Percentiles rank a stretch among this genome's conserved stretches.
Conservation (phyloP, 345 rosid species). For the Xanthoceras sorbifolium region DNA sequence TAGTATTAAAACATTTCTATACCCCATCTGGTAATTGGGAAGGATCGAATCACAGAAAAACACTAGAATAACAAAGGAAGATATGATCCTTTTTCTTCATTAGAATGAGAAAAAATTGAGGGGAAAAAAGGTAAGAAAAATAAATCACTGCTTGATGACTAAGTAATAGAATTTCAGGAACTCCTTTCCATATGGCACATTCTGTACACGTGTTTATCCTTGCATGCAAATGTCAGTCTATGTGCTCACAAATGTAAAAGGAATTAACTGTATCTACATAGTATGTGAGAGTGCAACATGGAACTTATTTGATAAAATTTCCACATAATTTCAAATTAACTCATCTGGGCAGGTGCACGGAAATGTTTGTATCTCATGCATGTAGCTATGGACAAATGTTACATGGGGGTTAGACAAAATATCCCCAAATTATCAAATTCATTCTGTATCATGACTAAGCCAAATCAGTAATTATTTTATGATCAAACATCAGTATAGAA, state of each 20-base stretch:
- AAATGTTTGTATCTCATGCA: neutral
- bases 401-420: neutral
- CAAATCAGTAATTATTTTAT: neutral
- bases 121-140: neutral
- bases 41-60: neutral
- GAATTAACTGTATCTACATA: neutral
- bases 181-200: neutral
- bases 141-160: neutral
- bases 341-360: neutral
- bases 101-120: neutral
- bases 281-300: neutral
- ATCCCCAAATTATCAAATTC: neutral
- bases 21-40: neutral
- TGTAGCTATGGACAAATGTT: neutral
- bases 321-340: neutral
- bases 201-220: neutral
- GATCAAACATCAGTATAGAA: neutral
- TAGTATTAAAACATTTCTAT: neutral
- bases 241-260: neutral
- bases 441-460: neutral
- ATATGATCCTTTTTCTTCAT: neutral
- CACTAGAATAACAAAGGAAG: neutral
- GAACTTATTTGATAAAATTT: neutral
- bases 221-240: neutral
- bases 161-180: neutral